Evolutionary conservation across 345 rosid genomes (phyloP).

Genomic region (Anastatica hierochuntica): DNA sequence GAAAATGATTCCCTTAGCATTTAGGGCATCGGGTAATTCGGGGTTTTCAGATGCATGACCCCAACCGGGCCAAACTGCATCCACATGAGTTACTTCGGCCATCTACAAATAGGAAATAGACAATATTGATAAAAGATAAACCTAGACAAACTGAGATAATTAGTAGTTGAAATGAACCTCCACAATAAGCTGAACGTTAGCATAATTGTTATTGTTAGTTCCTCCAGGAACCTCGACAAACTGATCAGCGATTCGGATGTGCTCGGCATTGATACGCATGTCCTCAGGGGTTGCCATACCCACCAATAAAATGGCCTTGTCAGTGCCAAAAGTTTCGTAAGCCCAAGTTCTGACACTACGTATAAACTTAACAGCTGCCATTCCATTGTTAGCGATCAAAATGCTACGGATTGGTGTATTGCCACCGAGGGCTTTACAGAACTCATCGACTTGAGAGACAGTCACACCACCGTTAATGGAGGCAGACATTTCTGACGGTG

Average conservation of each 20-base stretch:
- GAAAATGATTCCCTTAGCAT: constrained; percentile 76
- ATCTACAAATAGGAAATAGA: constrained; percentile 41
- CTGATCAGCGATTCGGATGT: constrained; percentile 95
- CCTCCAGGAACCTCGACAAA: constrained; percentile 99
- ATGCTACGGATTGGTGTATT: constrained; percentile 80
- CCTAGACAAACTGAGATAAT: no score
- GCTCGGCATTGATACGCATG: constrained; percentile 99
- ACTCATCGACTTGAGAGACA: constrained; percentile 58
- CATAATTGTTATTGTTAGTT: constrained; percentile 96
- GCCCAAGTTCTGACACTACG: constrained; percentile 97
- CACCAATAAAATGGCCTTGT: constrained; percentile 86
- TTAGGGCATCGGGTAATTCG: constrained; percentile 84
- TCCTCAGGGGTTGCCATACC: constrained; percentile 99
- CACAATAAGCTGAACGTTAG: constrained; percentile 95
- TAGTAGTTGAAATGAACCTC: constrained; percentile 60
- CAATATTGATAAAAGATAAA: not conserved
- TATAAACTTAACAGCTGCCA: constrained; percentile 99
- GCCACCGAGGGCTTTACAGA: constrained; percentile 82
- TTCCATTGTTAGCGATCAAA: constrained; percentile 93
- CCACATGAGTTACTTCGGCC: constrained; percentile 96
- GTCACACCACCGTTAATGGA: constrained; percentile 47
- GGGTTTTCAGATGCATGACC: constrained; percentile 99
- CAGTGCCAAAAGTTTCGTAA: constrained; percentile 93
- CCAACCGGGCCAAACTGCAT: constrained; percentile 99
- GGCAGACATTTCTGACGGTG: constrained; percentile 36